phyloP scores from a whole-genome alignment of 2,329 filamentous ascomycete species.

The Scedosporium minutisporum region DNA sequence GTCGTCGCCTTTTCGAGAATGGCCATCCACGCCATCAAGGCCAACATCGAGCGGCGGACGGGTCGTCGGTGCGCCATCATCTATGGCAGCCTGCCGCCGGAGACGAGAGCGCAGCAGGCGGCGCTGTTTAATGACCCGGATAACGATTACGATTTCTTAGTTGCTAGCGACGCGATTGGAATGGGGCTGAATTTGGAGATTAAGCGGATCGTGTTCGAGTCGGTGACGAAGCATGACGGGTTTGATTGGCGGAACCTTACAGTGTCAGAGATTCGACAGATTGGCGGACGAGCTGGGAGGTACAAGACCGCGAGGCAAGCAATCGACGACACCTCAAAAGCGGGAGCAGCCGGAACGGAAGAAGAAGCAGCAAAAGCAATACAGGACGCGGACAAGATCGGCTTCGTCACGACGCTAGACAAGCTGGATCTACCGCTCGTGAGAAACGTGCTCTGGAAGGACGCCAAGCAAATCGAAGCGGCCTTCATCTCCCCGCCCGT shows the following conservation, averaged over 20 bases:
- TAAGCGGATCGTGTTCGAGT: conserved; percentile 82
- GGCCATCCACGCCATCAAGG: conserved; percentile 70
- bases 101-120: conserved; percentile 86
- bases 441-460: conserved; percentile 48
- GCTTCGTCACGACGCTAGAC: conserved; percentile 73
- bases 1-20: conserved; percentile 80
- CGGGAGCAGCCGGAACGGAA: background rate
- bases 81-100: conserved; percentile 83
- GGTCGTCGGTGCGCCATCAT: conserved; percentile 81
- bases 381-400: conserved; percentile 36
- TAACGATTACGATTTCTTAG: conserved; percentile 91
- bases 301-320: conserved; percentile 63
- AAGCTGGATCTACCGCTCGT: conserved; percentile 56
- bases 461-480: conserved; percentile 55
- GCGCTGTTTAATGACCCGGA: conserved; percentile 88
- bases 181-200: conserved; percentile 95
- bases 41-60: conserved; percentile 64
- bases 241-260: conserved; percentile 45
- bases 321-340: conserved; percentile 10
- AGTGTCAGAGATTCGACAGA: conserved; percentile 83
- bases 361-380: conserved; percentile 5
- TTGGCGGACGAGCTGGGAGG: conserved; percentile 83
- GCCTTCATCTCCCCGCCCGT: conserved; percentile 70
- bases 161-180: conserved; percentile 90
- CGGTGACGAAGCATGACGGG: conserved; percentile 63